These are phyloP conservation scores for Fusarium aywerte DNA, from an alignment of 2,329 filamentous ascomycete species.

Conservation along the genomic window DNA sequence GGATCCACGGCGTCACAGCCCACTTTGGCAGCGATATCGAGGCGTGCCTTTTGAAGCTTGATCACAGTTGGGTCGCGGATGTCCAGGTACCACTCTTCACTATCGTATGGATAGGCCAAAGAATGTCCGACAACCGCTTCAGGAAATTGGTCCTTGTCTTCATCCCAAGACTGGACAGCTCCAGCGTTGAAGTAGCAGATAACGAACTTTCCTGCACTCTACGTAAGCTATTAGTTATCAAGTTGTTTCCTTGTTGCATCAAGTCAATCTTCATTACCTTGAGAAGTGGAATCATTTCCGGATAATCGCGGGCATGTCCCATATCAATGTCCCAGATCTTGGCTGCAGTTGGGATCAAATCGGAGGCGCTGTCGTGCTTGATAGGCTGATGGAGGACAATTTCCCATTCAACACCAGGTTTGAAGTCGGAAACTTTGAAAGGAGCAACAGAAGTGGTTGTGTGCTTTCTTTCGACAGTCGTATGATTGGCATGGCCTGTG, in stretches of 20 bases:
- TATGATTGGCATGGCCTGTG: constrained; percentile 5
- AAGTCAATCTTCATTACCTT: constrained; percentile 36
- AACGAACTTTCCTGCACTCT: constrained; percentile 47
- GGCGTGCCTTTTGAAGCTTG: constrained; percentile 47
- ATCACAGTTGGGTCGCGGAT: constrained; percentile 44
- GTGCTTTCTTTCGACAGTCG: constrained; percentile 10
- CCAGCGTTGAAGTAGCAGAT: constrained; percentile 52
- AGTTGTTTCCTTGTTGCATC: too few species aligned
- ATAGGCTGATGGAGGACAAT: constrained; percentile 49
- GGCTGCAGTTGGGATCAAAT: constrained; percentile 44
- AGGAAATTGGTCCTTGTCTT: constrained; percentile 44
- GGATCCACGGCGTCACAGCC: constrained; percentile 52
- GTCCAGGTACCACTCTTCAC: constrained; percentile 48
- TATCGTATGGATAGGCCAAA: constrained; percentile 42
- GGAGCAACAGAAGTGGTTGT: not conserved
- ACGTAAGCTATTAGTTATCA: not conserved
- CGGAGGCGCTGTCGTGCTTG: constrained; percentile 40
- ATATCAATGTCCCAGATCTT: constrained; percentile 50
- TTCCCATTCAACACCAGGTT: constrained; percentile 48
- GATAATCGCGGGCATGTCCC: constrained; percentile 42
- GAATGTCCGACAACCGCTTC: constrained; percentile 40
- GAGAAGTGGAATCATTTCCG: constrained; percentile 45
- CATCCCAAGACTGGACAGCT: constrained; percentile 47
- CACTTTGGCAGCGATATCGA: constrained; percentile 43
- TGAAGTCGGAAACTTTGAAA: constrained; percentile 31